Evolutionary conservation across 164 flowering plant species (phyloP).

Genomic region (Magnolia kwangsiensis): DNA sequence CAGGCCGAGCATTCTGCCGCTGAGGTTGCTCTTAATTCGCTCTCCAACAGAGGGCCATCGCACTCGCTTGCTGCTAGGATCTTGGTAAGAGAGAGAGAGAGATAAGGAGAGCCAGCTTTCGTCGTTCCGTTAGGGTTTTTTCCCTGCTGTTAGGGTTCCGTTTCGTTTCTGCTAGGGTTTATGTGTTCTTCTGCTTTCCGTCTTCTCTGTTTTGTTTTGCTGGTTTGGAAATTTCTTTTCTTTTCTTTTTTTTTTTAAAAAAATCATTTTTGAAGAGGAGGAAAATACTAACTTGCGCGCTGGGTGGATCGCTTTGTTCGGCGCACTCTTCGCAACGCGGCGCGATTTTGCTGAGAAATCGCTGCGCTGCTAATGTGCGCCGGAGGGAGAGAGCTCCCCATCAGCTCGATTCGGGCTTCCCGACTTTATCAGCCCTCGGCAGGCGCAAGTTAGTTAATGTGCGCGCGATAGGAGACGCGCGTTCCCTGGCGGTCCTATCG

Average conservation of each 20-base stretch:
- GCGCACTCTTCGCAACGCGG: too few relatives aligned
- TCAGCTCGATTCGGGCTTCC: neutral
- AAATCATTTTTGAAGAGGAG: neutral
- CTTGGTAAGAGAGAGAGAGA: slow-evolving; percentile 40
- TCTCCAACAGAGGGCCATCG: slow-evolving; percentile 74
- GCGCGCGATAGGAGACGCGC: too few relatives aligned
- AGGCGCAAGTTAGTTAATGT: too few relatives aligned
- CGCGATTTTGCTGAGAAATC: neutral
- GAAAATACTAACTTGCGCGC: neutral
- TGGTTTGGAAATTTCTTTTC: neutral
- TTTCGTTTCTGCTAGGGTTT: neutral
- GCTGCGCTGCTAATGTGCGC: neutral
- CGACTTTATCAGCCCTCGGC: too few relatives aligned
- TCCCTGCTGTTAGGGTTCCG: slow-evolving; percentile 8
- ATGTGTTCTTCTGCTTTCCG: too few relatives aligned
- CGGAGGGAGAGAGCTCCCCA: neutral
- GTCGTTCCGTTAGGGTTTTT: neutral
- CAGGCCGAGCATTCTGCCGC: slow-evolving; percentile 99
- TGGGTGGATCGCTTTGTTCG: neutral
- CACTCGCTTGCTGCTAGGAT: slow-evolving; percentile 86
- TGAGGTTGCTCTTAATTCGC: slow-evolving; percentile 81
- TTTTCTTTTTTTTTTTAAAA: neutral
- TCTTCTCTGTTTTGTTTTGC: too few relatives aligned
- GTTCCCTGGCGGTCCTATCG: neutral
- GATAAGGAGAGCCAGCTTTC: neutral